A percentile compares a stretch with the other conserved stretches of the same genome.
phyloP scores from a whole-genome alignment of 2,329 filamentous ascomycete genomes.

The Aspergillus unguis region DNA sequence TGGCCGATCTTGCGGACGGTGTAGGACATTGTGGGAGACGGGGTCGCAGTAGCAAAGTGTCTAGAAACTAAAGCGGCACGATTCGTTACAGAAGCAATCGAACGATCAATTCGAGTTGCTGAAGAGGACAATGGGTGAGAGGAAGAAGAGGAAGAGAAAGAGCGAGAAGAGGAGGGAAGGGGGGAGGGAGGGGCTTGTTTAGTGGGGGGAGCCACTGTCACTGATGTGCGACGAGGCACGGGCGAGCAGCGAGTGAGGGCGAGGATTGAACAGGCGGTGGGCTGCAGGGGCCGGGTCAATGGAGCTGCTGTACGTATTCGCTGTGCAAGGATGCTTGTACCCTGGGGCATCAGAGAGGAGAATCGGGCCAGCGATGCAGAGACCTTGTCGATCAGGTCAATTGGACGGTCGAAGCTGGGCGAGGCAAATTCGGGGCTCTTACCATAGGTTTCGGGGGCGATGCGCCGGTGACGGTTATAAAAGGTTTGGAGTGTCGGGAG shows the following conservation, averaged over 20 bases:
- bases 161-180: slow-evolving; percentile 15
- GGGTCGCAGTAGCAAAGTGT: slow-evolving; percentile 45
- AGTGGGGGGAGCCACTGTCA: slow-evolving; percentile 43
- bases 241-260: slow-evolving; percentile 21
- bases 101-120: slow-evolving; percentile 19
- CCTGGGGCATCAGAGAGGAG: slow-evolving; percentile 6
- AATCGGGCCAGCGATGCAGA: slow-evolving; percentile 6
- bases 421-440: slow-evolving; percentile 1
- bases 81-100: slow-evolving; percentile 24
- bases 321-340: slow-evolving; percentile 8
- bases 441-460: slow-evolving; percentile 6
- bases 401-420: slow-evolving; percentile 1
- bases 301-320: slow-evolving; percentile 20
- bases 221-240: slow-evolving; percentile 34
- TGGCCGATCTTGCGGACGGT: slow-evolving; percentile 80
- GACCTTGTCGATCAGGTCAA: slow-evolving; percentile 8
- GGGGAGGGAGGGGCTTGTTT: slow-evolving; percentile 30
- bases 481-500: slow-evolving; percentile 9
- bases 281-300: slow-evolving; percentile 30
- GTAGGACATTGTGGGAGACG: slow-evolving; percentile 53
- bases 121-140: slow-evolving; percentile 18
- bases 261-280: slow-evolving; percentile 34
- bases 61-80: slow-evolving; percentile 46
- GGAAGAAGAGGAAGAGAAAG: slow-evolving; percentile 27
- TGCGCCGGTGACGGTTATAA: slow-evolving; percentile 10